Conservation (phyloP, 495 filamentous ascomycete species). For the Astrothelium subdiscretum region DNA sequence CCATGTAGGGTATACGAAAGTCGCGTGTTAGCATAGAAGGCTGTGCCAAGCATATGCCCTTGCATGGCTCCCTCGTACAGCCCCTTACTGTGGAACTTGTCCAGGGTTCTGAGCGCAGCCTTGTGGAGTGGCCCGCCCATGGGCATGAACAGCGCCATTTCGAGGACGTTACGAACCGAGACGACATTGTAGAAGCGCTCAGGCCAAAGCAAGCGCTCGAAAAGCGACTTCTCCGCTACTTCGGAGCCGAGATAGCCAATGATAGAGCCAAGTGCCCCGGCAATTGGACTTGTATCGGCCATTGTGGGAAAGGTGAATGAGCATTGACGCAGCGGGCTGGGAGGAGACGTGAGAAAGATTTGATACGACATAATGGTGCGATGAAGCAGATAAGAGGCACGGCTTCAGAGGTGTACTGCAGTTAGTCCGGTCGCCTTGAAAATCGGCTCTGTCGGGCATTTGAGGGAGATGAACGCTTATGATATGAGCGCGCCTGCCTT, state of each 20-base stretch:
- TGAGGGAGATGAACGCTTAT: neutral
- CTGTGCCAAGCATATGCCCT: slow-evolving; percentile 13
- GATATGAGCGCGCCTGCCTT: neutral
- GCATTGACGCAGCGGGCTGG: neutral
- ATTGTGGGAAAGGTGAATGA: neutral
- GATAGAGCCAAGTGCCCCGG: slow-evolving; percentile 8
- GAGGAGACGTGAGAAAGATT: neutral
- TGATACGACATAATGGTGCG: neutral
- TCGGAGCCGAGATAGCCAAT: slow-evolving; percentile 12
- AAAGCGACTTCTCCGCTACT: slow-evolving; percentile 7
- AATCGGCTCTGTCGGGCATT: neutral
- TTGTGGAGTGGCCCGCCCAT: slow-evolving; percentile 12
- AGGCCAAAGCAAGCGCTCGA: slow-evolving; percentile 12
- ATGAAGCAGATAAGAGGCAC: neutral
- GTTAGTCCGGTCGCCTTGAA: neutral
- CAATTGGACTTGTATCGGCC: neutral
- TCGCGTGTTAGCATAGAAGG: slow-evolving; percentile 7
- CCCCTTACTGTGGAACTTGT: slow-evolving; percentile 6
- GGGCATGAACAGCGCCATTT: slow-evolving; percentile 7
- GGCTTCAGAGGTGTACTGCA: neutral
- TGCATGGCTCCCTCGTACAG: slow-evolving; percentile 9
- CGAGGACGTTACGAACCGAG: neutral
- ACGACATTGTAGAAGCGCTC: slow-evolving; percentile 12
- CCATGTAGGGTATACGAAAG: slow-evolving; percentile 7
- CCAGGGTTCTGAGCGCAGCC: slow-evolving; percentile 10